Percentiles rank a stretch among this genome's conserved stretches.
These are phyloP conservation scores for Citrus inodora DNA, from an alignment of 345 rosid species.

Conservation along the genomic window DNA sequence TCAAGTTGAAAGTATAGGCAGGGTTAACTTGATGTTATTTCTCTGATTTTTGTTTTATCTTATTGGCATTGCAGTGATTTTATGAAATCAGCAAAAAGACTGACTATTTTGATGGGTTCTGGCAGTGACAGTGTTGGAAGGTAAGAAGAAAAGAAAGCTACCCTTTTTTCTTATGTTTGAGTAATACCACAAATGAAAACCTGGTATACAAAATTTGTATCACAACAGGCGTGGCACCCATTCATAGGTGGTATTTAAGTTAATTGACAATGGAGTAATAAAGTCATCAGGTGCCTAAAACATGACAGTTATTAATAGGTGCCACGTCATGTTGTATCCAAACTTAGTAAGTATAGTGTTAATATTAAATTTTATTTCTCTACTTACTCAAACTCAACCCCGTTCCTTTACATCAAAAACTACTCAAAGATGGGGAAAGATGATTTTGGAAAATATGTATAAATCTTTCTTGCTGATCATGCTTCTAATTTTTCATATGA, in stretches of 20 bases:
- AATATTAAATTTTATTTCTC: too few relatives aligned
- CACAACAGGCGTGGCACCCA: background rate
- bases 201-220: background rate
- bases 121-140: slow-evolving; percentile 45
- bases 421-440: background rate
- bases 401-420: background rate
- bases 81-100: slow-evolving; percentile 56
- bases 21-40: background rate
- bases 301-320: too few relatives aligned
- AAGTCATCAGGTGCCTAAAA: too few relatives aligned
- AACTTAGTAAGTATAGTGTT: too few relatives aligned
- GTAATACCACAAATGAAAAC: too few relatives aligned
- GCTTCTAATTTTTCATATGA: background rate
- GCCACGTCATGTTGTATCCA: too few relatives aligned
- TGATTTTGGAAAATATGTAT: background rate
- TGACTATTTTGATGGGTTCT: slow-evolving; percentile 64
- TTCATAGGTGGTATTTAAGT: background rate
- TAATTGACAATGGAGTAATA: too few relatives aligned
- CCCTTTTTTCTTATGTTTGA: background rate
- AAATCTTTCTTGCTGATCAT: background rate
- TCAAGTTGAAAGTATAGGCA: background rate
- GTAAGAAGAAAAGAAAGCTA: slow-evolving; percentile 32
- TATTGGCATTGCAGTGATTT: slow-evolving; percentile 52
- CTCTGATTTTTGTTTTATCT: background rate
- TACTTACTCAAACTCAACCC: background rate